These are phyloP conservation scores for Aspergillus cristatus DNA, from an alignment of 495 filamentous ascomycete species.

Conservation along the genomic window DNA sequence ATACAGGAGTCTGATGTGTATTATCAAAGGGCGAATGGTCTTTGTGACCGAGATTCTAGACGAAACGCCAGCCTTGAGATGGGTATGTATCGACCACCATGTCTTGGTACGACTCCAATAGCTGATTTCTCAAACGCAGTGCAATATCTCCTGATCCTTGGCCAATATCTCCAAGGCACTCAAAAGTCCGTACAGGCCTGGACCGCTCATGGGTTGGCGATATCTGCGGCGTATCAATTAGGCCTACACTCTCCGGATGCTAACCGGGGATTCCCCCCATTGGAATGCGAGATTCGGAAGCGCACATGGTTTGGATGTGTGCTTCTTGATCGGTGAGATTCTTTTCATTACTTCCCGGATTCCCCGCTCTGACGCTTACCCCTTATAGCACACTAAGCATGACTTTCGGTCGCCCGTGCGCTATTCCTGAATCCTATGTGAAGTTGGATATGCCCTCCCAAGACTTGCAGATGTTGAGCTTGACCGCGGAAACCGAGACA, in stretches of 20 bases:
- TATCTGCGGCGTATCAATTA: conserved; percentile 31
- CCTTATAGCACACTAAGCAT: conserved; percentile 32
- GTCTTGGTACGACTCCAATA: background rate
- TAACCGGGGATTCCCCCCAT: conserved; percentile 15
- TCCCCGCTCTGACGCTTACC: background rate
- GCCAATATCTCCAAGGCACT: conserved; percentile 36
- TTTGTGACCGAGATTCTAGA: conserved; percentile 23
- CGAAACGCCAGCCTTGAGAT: conserved; percentile 27
- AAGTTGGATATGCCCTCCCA: conserved; percentile 28
- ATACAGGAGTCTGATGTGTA: conserved; percentile 25
- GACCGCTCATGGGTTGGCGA: conserved; percentile 33
- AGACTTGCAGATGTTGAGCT: too few relatives aligned
- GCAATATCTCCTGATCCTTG: conserved; percentile 30
- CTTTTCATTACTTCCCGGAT: too few relatives aligned
- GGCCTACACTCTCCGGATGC: conserved; percentile 33
- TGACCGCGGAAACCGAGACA: conserved; percentile 15
- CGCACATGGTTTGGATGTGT: conserved; percentile 40
- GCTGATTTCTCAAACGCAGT: conserved; percentile 11
- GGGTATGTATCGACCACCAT: conserved; percentile 13
- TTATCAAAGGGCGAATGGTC: conserved; percentile 22
- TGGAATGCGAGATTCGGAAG: conserved; percentile 33
- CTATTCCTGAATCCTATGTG: conserved; percentile 30
- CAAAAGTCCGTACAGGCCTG: conserved; percentile 36
- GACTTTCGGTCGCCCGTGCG: conserved; percentile 34
- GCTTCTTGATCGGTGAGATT: conserved; percentile 30